These are phyloP conservation scores for Botryococcus braunii DNA, from an alignment of 163 green algal species.

Conservation along the genomic window DNA sequence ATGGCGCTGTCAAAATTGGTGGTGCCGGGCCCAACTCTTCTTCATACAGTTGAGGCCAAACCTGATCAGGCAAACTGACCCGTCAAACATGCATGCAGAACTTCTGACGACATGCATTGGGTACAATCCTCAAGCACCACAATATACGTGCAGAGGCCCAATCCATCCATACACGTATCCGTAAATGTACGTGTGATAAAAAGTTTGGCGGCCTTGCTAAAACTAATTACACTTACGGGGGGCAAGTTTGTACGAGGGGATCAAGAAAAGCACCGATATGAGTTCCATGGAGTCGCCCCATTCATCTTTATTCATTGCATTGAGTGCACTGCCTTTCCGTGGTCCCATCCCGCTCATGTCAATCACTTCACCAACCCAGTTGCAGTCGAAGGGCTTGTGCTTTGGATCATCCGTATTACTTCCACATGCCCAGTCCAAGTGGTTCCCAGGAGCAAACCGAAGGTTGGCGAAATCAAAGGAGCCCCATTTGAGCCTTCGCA, in stretches of 20 bases:
- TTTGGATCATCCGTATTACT: neutral
- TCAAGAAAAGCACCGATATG: too few species aligned
- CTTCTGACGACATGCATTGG: too few species aligned
- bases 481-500: constrained; percentile 17
- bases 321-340: neutral
- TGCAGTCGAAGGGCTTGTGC: constrained; percentile 10
- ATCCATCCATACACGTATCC: too few species aligned
- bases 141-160: too few species aligned
- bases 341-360: neutral
- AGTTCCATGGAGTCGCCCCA: constrained; percentile 16
- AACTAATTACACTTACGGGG: too few species aligned
- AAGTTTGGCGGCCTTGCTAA: too few species aligned
- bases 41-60: constrained; percentile 18
- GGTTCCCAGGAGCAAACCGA: constrained; percentile 6
- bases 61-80: too few species aligned
- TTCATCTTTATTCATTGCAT: constrained; percentile 5
- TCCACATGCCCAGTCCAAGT: constrained; percentile 9
- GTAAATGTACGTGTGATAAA: too few species aligned
- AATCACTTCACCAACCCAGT: constrained; percentile 11
- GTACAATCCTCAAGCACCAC: too few species aligned
- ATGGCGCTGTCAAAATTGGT: constrained; percentile 13
- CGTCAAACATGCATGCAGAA: too few species aligned
- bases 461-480: constrained; percentile 18
- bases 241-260: too few species aligned
- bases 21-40: constrained; percentile 18